Conservation (phyloP, 257 asterid species). For the Solanum peruvianum region DNA sequence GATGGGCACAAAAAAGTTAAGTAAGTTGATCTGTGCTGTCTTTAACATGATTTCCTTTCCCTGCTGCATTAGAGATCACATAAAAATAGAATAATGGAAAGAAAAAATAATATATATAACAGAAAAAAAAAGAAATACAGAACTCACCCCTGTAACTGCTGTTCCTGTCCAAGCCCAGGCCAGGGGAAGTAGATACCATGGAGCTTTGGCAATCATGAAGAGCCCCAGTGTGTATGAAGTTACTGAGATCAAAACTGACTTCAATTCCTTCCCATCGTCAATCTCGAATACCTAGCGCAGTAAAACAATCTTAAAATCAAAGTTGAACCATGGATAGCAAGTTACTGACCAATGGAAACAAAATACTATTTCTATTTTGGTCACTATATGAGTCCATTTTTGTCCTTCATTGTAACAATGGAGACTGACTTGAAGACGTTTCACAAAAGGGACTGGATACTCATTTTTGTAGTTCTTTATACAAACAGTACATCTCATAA, state of each 20-base stretch:
- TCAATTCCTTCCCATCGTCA: slow-evolving; percentile 81
- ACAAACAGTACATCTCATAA: neutral
- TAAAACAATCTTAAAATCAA: neutral
- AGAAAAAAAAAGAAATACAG: neutral
- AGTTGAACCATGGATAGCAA: neutral
- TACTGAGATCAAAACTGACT: slow-evolving; percentile 69
- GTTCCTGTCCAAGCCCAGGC: slow-evolving; percentile 99
- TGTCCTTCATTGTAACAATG: neutral
- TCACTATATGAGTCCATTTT: neutral
- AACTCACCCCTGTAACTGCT: slow-evolving; percentile 89
- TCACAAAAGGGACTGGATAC: neutral
- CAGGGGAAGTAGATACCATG: slow-evolving; percentile 97
- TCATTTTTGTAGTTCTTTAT: neutral
- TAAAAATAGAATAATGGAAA: neutral
- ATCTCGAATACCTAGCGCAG: slow-evolving; percentile 76
- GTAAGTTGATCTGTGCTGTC: neutral
- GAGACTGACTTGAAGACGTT: neutral
- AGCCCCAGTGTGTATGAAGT: slow-evolving; percentile 78
- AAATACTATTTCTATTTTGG: neutral
- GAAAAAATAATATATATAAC: neutral
- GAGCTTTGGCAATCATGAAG: slow-evolving; percentile 77
- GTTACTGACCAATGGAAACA: neutral
- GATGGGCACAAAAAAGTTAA: neutral
- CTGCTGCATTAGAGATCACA: neutral
- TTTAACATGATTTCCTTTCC: neutral